phyloP scores from a whole-genome alignment of 73 alveolate species.

The Paramecium sexaurelia region DNA sequence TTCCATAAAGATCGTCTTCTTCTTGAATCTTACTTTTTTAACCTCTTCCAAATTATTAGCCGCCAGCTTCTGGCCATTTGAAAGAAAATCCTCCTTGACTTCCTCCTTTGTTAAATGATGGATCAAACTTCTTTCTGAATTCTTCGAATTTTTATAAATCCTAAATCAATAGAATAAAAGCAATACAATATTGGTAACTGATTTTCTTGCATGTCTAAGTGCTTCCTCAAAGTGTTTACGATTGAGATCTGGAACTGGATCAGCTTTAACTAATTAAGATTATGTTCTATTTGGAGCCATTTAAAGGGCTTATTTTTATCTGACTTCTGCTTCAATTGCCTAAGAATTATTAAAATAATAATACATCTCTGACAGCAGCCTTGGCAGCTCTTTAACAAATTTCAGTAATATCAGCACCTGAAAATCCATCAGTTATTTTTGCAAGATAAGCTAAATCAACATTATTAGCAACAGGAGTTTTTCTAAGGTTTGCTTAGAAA shows the following conservation, averaged over 20 bases:
- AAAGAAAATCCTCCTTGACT: conserved; percentile 43
- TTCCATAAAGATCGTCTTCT: conserved; percentile 58
- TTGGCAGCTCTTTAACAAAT: conserved; percentile 96
- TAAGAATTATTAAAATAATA: not conserved
- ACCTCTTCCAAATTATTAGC: conserved; percentile 35
- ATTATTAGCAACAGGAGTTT: conserved; percentile 95
- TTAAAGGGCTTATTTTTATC: conserved; percentile 79
- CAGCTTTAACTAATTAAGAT: conserved; percentile 74
- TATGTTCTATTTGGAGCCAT: conserved; percentile 83
- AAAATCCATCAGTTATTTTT: conserved; percentile 95
- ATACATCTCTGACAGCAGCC: conserved; percentile 95
- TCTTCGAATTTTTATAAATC: conserved; percentile 92
- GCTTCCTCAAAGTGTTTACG: conserved; percentile 96
- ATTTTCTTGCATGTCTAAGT: conserved; percentile 87
- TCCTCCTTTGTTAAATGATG: conserved; percentile 69
- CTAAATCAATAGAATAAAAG: conserved; percentile 15
- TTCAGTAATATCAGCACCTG: conserved; percentile 98
- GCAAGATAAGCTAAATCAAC: conserved; percentile 93
- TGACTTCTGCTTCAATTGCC: conserved; percentile 92
- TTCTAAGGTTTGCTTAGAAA: conserved; percentile 93
- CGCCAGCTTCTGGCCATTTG: conserved; percentile 68
- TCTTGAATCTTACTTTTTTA: not conserved
- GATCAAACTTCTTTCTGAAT: conserved; percentile 92
- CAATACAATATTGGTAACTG: conserved; percentile 81
- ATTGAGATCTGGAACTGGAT: conserved; percentile 93